phyloP scores from a whole-genome alignment of 2,329 filamentous ascomycete species.

The Helotiales sp. region DNA sequence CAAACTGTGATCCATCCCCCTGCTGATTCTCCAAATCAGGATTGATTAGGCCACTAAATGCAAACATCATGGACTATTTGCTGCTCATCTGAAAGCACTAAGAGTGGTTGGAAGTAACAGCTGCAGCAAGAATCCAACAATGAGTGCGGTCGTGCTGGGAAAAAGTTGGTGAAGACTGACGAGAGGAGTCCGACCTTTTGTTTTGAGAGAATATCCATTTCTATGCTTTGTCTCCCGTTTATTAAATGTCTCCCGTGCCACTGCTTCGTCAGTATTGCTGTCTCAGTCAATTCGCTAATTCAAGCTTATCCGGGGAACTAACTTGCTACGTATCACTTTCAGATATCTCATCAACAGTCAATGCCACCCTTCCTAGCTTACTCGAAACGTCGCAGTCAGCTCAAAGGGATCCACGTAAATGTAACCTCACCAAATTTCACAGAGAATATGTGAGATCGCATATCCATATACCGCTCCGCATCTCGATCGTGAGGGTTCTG shows the following conservation, averaged over 20 bases:
- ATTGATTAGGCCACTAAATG: too few species aligned
- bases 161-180: not conserved
- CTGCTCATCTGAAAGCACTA: too few species aligned
- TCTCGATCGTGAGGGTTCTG: not conserved
- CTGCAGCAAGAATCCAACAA: too few species aligned
- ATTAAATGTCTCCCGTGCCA: not conserved
- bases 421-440: not conserved
- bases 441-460: constrained; percentile 3
- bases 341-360: not conserved
- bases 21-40: too few species aligned
- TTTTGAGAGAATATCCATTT: not conserved
- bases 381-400: not conserved
- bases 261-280: not conserved
- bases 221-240: not conserved
- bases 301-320: not conserved
- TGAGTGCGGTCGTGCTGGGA: not conserved
- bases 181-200: not conserved
- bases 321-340: not conserved
- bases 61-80: too few species aligned
- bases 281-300: not conserved
- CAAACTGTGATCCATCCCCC: too few species aligned
- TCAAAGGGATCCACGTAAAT: not conserved
- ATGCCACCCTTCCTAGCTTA: not conserved
- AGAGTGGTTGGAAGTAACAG: too few species aligned
- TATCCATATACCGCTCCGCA: not conserved